These are phyloP conservation scores for Aspergillus nidulans DNA, from an alignment of 495 filamentous ascomycete species.

Conservation along the genomic window DNA sequence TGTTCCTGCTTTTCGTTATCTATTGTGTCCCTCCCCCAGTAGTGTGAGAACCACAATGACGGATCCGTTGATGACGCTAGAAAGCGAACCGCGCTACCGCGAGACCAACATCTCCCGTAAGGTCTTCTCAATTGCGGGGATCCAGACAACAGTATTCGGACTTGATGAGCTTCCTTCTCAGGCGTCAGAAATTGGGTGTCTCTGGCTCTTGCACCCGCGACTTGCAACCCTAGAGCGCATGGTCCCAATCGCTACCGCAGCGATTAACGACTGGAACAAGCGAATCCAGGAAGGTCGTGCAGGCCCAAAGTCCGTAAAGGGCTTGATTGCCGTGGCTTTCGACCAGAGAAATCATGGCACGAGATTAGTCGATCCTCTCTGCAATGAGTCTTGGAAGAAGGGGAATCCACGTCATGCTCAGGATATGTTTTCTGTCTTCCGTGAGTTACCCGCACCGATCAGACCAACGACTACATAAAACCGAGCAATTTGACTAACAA, in stretches of 20 bases:
- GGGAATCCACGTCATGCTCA: slow-evolving; percentile 81
- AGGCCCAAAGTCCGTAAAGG: slow-evolving; percentile 24
- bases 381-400: slow-evolving; percentile 71
- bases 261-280: slow-evolving; percentile 57
- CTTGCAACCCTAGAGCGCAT: slow-evolving; percentile 65
- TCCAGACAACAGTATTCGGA: slow-evolving; percentile 73
- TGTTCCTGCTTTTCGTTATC: not conserved
- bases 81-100: slow-evolving; percentile 16
- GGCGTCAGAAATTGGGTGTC: slow-evolving; percentile 55
- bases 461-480: too few species aligned
- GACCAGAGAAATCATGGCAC: slow-evolving; percentile 90
- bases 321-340: slow-evolving; percentile 75
- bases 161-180: slow-evolving; percentile 61
- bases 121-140: slow-evolving; percentile 66
- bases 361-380: slow-evolving; percentile 51
- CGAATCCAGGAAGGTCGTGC: slow-evolving; percentile 25
- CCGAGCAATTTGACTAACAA: not conserved
- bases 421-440: slow-evolving; percentile 74
- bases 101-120: slow-evolving; percentile 43
- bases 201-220: slow-evolving; percentile 87
- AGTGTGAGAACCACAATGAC: slow-evolving; percentile 25
- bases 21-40: not conserved
- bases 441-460: slow-evolving; percentile 30
- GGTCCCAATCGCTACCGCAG: slow-evolving; percentile 51
- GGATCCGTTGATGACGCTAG: slow-evolving; percentile 34